Evolutionary conservation across 2,329 filamentous ascomycete species (phyloP), one percentile per base, ranked within the genome.

Genomic region (Drechslera avenae): DNA sequence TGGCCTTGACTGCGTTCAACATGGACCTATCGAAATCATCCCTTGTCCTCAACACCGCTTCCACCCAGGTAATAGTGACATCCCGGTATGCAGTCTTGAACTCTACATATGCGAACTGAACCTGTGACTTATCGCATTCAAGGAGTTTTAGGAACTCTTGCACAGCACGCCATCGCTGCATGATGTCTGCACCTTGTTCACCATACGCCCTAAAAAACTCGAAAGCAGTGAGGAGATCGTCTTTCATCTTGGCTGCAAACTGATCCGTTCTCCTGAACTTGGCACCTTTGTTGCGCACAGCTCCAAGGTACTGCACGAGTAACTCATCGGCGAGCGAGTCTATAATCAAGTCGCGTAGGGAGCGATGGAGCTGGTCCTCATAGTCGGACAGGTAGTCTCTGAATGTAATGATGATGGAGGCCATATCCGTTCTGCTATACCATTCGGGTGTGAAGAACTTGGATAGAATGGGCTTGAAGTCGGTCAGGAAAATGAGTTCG

Each of bases 311-410:
- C 50, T 86, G 85, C 19, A 92, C 84, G 3, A 99, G 86, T 13
- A 99, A 83, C 75, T 96, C 90, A 75, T 97, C 91, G 54, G 91
- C 87, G 45, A 99, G 86, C 72, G 96, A 93, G 75, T 97, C 92
- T 67, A 95, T 86, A 60, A 99, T 87, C 64, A 97, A 91, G 70
- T 97, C 93, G 49, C 89, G 85, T 5, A 97, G 83, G 3, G 89
- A 91, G 60, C 90, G 88, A 76, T 97, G 91, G 23, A 97, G 83
- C 16, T 95, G 88, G 44, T 85, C 81, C 52, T 86, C 83, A 78
- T 97, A 97, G 76, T 99, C 93, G 67, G 82, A 78, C 63, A 97
- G 83, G 76, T 99, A 99, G 75, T 97, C 94, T 62, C 96, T 90
- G 69, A 99, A 93, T 0, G 94, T 99, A 19, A 88, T 90, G 39